A percentile compares a stretch with the other conserved stretches of the same genome.
Conservation (phyloP, 306 rosid genomes). For the Cucumis cinereus region DNA sequence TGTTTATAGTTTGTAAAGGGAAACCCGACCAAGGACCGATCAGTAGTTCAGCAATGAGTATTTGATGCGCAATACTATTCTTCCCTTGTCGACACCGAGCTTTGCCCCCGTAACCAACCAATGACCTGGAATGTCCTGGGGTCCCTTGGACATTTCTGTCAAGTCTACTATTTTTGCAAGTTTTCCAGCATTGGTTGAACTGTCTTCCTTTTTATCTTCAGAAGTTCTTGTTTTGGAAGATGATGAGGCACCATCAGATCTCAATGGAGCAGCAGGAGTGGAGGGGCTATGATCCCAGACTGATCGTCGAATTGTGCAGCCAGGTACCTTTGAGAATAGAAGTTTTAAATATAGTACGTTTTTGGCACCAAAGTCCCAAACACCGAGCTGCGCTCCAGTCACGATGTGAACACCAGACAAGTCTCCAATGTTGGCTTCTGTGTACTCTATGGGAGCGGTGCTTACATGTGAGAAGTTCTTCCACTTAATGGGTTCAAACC, state of each 20-base stretch:
- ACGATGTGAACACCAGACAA: slow-evolving; percentile 94
- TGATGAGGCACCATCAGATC: slow-evolving; percentile 61
- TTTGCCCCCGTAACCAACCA: slow-evolving; percentile 99
- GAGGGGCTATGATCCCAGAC: slow-evolving; percentile 97
- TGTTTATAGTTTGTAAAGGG: slow-evolving; percentile 26
- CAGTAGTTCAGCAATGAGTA: slow-evolving; percentile 86
- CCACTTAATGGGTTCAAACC: slow-evolving; percentile 99
- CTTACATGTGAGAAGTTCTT: slow-evolving; percentile 98
- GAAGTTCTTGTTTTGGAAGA: slow-evolving; percentile 41
- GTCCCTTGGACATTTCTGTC: slow-evolving; percentile 94
- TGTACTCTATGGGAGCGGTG: slow-evolving; percentile 88
- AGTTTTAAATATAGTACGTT: slow-evolving; percentile 88
- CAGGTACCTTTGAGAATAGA: slow-evolving; percentile 87
- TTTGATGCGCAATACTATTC: slow-evolving; percentile 71
- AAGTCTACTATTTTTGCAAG: slow-evolving; percentile 70
- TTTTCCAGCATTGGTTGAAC: slow-evolving; percentile 53
- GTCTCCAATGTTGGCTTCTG: slow-evolving; percentile 84
- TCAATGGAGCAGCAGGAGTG: slow-evolving; percentile 24
- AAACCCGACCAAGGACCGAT: slow-evolving; percentile 11
- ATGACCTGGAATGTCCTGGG: slow-evolving; percentile 95
- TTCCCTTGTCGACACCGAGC: slow-evolving; percentile 95
- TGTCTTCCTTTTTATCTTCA: slow-evolving; percentile 71
- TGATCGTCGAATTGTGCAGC: slow-evolving; percentile 86
- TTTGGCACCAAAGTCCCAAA: slow-evolving; percentile 94
- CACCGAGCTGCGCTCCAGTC: slow-evolving; percentile 96